A percentile compares a stretch with the other conserved stretches of the same genome.
These are phyloP conservation scores for Penicillium roqueforti DNA, from an alignment of 495 filamentous ascomycete genomes.

Conservation along the genomic window DNA sequence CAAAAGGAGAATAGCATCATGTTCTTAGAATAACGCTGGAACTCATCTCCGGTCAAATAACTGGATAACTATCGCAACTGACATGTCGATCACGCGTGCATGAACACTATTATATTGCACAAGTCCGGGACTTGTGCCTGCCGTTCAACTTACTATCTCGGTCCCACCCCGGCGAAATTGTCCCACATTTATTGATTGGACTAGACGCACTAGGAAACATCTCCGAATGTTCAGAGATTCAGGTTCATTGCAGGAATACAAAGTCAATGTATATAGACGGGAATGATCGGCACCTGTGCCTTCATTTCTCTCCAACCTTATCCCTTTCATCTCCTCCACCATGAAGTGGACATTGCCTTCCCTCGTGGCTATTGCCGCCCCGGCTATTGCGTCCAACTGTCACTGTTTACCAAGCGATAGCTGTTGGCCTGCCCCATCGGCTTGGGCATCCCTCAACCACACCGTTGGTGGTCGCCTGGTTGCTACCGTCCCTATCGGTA, in stretches of 20 bases:
- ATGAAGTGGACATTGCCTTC: constrained; percentile 30
- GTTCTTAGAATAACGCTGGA: too few relatives aligned
- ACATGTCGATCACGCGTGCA: too few relatives aligned
- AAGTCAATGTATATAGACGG: constrained; percentile 6
- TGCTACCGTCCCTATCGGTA: constrained; percentile 39
- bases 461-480: constrained; percentile 39
- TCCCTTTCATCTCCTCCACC: constrained; percentile 11
- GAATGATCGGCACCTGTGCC: constrained; percentile 13
- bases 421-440: constrained; percentile 36
- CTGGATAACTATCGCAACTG: too few relatives aligned
- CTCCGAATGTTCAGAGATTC: constrained; percentile 8
- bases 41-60: too few relatives aligned
- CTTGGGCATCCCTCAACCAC: constrained; percentile 38
- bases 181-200: neutral
- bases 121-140: too few relatives aligned
- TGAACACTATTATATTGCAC: too few relatives aligned
- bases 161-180: neutral
- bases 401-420: constrained; percentile 30
- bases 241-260: neutral
- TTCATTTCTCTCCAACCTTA: constrained; percentile 2
- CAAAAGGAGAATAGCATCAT: too few relatives aligned
- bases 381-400: constrained; percentile 15
- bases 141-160: neutral
- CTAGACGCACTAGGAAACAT: constrained; percentile 19
- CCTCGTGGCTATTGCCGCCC: constrained; percentile 20